Evolutionary conservation across 2,329 filamentous ascomycete species (phyloP), one percentile per base, ranked within the genome.

Genomic region (Calonectria fujianensis): DNA sequence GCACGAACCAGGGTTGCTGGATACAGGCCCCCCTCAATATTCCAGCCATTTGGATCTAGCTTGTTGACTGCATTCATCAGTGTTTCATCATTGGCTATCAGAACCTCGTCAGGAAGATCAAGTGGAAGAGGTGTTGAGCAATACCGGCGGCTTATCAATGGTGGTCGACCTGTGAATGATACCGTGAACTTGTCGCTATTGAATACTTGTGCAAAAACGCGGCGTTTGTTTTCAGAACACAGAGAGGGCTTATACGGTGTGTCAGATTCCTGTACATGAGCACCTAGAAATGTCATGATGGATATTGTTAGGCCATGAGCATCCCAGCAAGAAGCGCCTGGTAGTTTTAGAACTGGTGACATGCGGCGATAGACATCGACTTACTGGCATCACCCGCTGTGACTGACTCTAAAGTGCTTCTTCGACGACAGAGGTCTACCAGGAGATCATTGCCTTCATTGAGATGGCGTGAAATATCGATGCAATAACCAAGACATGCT

Each of bases 101-200:
- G 82, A 18, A 89, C 85, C 0, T 86, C 82, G 57, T 92, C 90
- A 5, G 82, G 85, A 0, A 93, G 79, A 76, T 92, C 91, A 0
- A 92, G 82, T 0, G 91, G 90, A 2, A 88, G 79, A 20, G 90
- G 89, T 1, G 90, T 87, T 9, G 87, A 86, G 61, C 87, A 89
- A 77, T 91, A 92, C 2, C 89, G 86, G 37, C 89, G 86, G 14
- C 86, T 86, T 7, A 91, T 80, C 2, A 88, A 80, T 0, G 91
- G 91, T 0, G 91, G 91, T 0, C 90, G 84, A 0, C 91, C 91
- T 0, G 88, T 87, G 59, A 91, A 91, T 0, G 88, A 85, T 0
- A 89, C 87, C 0, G 85, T 82, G 11, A 86, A 86, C 54, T 91
- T 91, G 77, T 92, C 90, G 11, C 86, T 77, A 41, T 81, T 83